These are phyloP conservation scores for Stachybotrys echinatus DNA, from an alignment of 2,329 filamentous ascomycete species.

Conservation along the genomic window DNA sequence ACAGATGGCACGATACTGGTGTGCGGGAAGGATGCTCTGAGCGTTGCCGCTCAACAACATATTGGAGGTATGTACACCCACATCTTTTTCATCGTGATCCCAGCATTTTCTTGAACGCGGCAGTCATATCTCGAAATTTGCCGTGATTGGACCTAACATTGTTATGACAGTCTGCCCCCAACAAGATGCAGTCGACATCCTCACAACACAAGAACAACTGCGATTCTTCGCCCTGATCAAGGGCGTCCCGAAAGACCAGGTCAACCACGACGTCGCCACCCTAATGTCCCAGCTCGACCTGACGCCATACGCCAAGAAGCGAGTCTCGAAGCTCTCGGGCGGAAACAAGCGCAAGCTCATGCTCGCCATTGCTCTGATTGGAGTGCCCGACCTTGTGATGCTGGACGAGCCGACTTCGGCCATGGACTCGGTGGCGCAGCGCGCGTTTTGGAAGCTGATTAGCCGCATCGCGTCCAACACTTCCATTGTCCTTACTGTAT, in stretches of 20 bases:
- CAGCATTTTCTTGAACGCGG: too few relatives aligned
- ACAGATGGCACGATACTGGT: too few relatives aligned
- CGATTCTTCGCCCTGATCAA: slow-evolving; percentile 76
- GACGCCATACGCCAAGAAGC: slow-evolving; percentile 58
- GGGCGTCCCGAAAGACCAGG: slow-evolving; percentile 70
- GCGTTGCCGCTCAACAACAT: too few relatives aligned
- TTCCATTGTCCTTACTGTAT: slow-evolving; percentile 64
- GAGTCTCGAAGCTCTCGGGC: slow-evolving; percentile 71
- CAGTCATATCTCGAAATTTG: too few relatives aligned
- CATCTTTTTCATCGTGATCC: too few relatives aligned
- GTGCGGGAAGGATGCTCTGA: too few relatives aligned
- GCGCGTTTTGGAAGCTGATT: slow-evolving; percentile 82
- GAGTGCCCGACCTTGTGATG: slow-evolving; percentile 74
- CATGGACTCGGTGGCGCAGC: slow-evolving; percentile 80
- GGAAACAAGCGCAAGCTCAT: slow-evolving; percentile 85
- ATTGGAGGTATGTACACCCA: too few relatives aligned
- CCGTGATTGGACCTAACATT: too few relatives aligned
- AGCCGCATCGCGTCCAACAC: slow-evolving; percentile 65
- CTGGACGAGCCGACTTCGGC: slow-evolving; percentile 81
- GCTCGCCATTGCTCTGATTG: slow-evolving; percentile 80
- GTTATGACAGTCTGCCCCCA: slow-evolving; percentile 85
- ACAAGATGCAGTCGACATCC: slow-evolving; percentile 75
- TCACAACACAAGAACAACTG: slow-evolving; percentile 78
- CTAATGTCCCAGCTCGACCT: slow-evolving; percentile 72
- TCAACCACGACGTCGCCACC: slow-evolving; percentile 61